These are phyloP conservation scores for Rhodamnia rubescens DNA, from an alignment of 345 rosid species.

Conservation along the genomic window DNA sequence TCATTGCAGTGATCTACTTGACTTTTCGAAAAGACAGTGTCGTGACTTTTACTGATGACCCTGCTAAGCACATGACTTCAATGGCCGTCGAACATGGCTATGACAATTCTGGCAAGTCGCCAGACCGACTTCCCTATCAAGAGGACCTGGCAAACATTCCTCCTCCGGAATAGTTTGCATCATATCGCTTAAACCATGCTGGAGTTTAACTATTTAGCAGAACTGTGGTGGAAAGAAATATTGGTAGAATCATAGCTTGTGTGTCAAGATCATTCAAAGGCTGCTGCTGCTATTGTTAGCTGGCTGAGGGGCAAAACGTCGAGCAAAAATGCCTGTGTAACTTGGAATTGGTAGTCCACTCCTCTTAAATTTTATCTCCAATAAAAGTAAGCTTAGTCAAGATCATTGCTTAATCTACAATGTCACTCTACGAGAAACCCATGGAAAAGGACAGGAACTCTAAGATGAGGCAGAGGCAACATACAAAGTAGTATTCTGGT, in stretches of 20 bases:
- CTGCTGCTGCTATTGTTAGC: too few species aligned
- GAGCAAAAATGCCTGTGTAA: neutral
- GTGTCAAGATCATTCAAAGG: too few species aligned
- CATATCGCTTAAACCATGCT: too few species aligned
- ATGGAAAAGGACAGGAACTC: neutral
- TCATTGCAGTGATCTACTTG: constrained; percentile 32
- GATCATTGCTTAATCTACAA: neutral
- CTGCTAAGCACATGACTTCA: constrained; percentile 1
- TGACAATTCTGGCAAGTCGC: neutral
- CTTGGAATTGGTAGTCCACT: neutral
- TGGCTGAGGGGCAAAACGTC: neutral
- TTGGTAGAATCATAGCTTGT: too few species aligned
- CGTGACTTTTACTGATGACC: constrained; percentile 16
- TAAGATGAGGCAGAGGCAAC: neutral
- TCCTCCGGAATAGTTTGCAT: constrained; percentile 11
- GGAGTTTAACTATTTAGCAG: too few species aligned
- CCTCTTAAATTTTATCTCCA: neutral
- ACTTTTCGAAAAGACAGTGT: constrained; percentile 34
- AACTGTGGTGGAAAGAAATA: too few species aligned
- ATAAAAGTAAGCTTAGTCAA: neutral
- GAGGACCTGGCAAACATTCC: constrained; percentile 37
- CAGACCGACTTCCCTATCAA: constrained; percentile 8
- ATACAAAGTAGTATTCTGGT: neutral
- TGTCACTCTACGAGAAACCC: neutral
- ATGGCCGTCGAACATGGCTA: constrained; percentile 10